Evolutionary conservation across 345 rosid species (phyloP), one percentile per base, ranked within the genome.

Genomic region (Eucalyptus cloeziana): DNA sequence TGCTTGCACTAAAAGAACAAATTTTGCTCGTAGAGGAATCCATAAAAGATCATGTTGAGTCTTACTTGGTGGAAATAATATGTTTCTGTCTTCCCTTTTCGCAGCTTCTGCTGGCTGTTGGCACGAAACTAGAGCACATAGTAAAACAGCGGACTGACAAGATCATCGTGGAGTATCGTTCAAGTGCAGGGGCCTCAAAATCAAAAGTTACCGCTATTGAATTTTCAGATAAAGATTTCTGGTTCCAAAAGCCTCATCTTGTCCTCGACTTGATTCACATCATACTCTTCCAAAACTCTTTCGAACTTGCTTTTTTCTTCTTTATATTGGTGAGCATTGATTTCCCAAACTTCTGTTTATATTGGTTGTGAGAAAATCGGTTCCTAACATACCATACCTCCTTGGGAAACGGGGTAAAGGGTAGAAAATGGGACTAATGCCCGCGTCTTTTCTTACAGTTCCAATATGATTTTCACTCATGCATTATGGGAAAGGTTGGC

Each of bases 281-380:
- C 91, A 94, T 94, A 89, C 94, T 96, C 3, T 96, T 97, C 90
- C 98, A 97, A 67, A 97, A 97, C 90, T 94, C 99, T 11, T 97
- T 97, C 51, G 97, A 96, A 50, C 40, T 97, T 11, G 98, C 99
- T 14, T 96, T 93, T 90, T 90, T 97, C 93, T 95, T 97, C 93
- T 97, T 94, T 89, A 93, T 96, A 89, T 89, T 93, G 95, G 99
- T 97, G 93, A 91, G 90, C 27, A 81, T 21, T 24, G 22, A 60
- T 11, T 13, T 30, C 47, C 7, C 62, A 13, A 47, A 15, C 71
- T 24, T 9, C 7, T 12, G 13, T 45, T 16, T 45, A n/a, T 10
- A n/a, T 62, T 40, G 24, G 33, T 25, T 40, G 14, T 24, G 43
- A 31, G 79, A 31, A 31, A 67, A 67, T 16, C 2, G 21, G 79